phyloP scores from a whole-genome alignment of 2,329 filamentous ascomycete species.

The Cyphellophora europaea region DNA sequence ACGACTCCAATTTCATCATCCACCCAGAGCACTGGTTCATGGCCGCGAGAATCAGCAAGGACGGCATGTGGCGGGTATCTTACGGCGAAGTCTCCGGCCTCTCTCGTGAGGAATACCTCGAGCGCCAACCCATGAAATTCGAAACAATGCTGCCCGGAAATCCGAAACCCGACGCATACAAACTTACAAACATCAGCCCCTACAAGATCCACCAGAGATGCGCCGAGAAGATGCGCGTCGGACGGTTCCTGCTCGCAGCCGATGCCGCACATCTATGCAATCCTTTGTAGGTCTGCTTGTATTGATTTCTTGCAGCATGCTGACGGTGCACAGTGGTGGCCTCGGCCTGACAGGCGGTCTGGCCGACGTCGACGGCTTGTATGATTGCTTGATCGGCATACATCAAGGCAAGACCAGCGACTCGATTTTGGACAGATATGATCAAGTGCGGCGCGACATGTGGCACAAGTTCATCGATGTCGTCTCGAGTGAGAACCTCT shows the following conservation, averaged over 20 bases:
- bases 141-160: slow-evolving; percentile 50
- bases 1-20: slow-evolving; percentile 43
- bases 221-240: slow-evolving; percentile 47
- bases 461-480: slow-evolving; percentile 31
- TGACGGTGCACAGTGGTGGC: slow-evolving; percentile 35
- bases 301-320: neutral
- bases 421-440: slow-evolving; percentile 34
- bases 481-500: slow-evolving; percentile 33
- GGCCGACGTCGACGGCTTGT: slow-evolving; percentile 53
- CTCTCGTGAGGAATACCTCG: slow-evolving; percentile 42
- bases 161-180: slow-evolving; percentile 50
- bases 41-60: slow-evolving; percentile 50
- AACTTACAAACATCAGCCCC: slow-evolving; percentile 47
- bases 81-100: slow-evolving; percentile 51
- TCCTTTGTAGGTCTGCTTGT: slow-evolving; percentile 14
- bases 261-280: slow-evolving; percentile 52
- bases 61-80: slow-evolving; percentile 54
- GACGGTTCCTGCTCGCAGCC: slow-evolving; percentile 47
- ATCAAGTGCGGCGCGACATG: slow-evolving; percentile 29
- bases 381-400: slow-evolving; percentile 46
- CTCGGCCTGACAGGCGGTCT: slow-evolving; percentile 56
- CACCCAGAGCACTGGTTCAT: slow-evolving; percentile 55
- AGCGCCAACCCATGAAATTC: slow-evolving; percentile 47
- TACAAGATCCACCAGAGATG: slow-evolving; percentile 56
- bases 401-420: slow-evolving; percentile 29